These are phyloP conservation scores for Chaetomium sp. DNA, from an alignment of 2,329 filamentous ascomycete species.

Conservation along the genomic window DNA sequence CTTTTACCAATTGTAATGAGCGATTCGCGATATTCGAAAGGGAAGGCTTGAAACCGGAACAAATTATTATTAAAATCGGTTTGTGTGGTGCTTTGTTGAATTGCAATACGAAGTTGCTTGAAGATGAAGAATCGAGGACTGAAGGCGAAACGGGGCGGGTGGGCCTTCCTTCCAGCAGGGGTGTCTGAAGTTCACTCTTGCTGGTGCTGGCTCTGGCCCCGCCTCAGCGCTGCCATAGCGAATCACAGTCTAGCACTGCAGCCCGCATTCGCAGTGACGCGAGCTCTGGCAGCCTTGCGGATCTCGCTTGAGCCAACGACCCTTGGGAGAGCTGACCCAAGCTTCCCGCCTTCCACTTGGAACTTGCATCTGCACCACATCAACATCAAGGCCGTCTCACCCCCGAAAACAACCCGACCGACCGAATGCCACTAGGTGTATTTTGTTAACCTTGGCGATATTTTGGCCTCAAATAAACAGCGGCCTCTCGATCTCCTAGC, in stretches of 20 bases:
- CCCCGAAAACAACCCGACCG: not conserved
- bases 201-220: not conserved
- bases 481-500: not conserved
- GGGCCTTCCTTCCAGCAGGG: not conserved
- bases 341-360: slow-evolving; percentile 18
- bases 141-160: not conserved
- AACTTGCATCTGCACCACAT: slow-evolving; percentile 18
- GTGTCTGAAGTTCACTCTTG: too few species aligned
- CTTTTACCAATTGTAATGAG: not conserved
- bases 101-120: too few species aligned
- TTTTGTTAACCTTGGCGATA: not conserved
- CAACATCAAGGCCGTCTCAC: slow-evolving; percentile 8
- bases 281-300: slow-evolving; percentile 35
- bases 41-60: not conserved
- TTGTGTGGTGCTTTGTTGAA: not conserved
- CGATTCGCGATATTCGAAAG: not conserved
- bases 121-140: not conserved
- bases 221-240: not conserved
- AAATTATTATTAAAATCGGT: not conserved
- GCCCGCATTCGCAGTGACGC: slow-evolving; percentile 28
- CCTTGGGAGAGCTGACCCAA: slow-evolving; percentile 14
- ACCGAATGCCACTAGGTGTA: not conserved
- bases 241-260: slow-evolving; percentile 12
- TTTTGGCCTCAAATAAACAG: not conserved
- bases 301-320: slow-evolving; percentile 26